These are phyloP conservation scores for Fusarium nurragi DNA, from an alignment of 2,329 filamentous ascomycete genomes.

Conservation along the genomic window DNA sequence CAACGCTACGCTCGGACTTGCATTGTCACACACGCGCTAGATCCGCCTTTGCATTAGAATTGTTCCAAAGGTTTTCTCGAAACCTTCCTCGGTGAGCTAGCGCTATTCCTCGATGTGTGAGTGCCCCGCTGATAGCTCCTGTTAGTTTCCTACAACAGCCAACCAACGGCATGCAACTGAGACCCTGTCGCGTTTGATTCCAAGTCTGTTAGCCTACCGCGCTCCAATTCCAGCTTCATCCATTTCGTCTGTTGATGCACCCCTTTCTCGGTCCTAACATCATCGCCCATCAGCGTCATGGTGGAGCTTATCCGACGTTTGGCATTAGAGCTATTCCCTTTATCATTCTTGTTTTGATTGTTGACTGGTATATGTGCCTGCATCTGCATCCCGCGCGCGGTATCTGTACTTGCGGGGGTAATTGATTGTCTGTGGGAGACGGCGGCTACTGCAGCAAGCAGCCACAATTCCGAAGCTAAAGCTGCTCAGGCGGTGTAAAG, in stretches of 20 bases:
- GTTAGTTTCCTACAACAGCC: conserved; percentile 39
- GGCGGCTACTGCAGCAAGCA: conserved; percentile 3
- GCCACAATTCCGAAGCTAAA: conserved; percentile 5
- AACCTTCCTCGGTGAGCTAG: conserved; percentile 49
- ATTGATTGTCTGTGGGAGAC: conserved; percentile 5
- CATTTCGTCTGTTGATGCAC: conserved; percentile 10
- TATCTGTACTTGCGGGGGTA: conserved; percentile 20
- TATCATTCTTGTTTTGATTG: conserved; percentile 17
- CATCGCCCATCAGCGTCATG: conserved; percentile 25
- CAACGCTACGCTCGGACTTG: conserved; percentile 36
- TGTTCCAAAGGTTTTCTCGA: conserved; percentile 50
- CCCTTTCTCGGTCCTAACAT: conserved; percentile 20
- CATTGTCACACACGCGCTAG: conserved; percentile 32
- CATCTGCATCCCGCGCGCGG: conserved; percentile 2
- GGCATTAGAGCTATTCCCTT: conserved; percentile 1
- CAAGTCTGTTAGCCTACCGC: conserved; percentile 17
- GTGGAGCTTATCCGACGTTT: conserved; percentile 23
- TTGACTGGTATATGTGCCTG: conserved; percentile 27
- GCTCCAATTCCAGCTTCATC: conserved; percentile 16
- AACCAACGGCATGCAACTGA: conserved; percentile 39
- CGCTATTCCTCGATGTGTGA: conserved; percentile 42
- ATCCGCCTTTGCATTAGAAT: conserved; percentile 30
- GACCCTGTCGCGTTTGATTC: conserved; percentile 16
- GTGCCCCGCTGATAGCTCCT: conserved; percentile 35
- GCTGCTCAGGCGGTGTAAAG: conserved; percentile 18